Base-by-base conservation (phyloP, 495 filamentous ascomycete species). In the Xylaria bambusicola region DNA sequence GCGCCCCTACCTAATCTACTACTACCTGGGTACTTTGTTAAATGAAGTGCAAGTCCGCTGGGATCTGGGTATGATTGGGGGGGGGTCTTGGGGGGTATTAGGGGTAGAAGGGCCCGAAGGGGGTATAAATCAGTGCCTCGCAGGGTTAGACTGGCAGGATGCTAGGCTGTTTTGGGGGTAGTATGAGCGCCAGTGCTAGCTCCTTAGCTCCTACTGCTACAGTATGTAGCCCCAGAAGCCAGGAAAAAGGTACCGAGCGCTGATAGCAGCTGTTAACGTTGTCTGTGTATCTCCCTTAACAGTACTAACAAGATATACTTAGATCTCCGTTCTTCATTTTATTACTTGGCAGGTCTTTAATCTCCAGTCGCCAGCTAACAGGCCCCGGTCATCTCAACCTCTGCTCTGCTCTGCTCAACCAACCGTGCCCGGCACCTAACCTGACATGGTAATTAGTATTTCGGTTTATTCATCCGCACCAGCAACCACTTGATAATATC, bases 1-100 rank as follows among this genome's bases (percentile, higher is more conserved):
- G 49, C 57, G 29, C 57, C 40, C 40, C 57, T 60, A 60, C 48
- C 48, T 60, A 60, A 60, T 60, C 57, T 60, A 20, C 49, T 18
- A 46, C 33, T 2, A n/a, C n/a, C n/a, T n/a, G n/a, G n/a, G n/a
- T n/a, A n/a, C n/a, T n/a, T n/a, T 18, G 4, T 2, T 51, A 59
- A 59, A 59, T 59, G 56, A 59, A 51, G 56, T 35, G 56, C 40
- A 48, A 21, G 56, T 59, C 29, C 56, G 17, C 44, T 40, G 56
- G 47, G 33, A 26, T 24, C 47, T 21, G 26, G 44, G 49, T 52
- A 38, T 59, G 48, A 51, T 59, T 59, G 46, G 56, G 56, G 52
- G 13, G 21, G 29, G 24, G 24, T 46, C n/a, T n/a, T 46, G 33
- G 52, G 52, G 36, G 54, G 18, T 7, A 24, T 26, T 41, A 12